Evolutionary conservation across 192 early-diverging fungal genomes (phyloP), one percentile per base, ranked within the genome.

Genomic region (Lobosporangium transversale): DNA sequence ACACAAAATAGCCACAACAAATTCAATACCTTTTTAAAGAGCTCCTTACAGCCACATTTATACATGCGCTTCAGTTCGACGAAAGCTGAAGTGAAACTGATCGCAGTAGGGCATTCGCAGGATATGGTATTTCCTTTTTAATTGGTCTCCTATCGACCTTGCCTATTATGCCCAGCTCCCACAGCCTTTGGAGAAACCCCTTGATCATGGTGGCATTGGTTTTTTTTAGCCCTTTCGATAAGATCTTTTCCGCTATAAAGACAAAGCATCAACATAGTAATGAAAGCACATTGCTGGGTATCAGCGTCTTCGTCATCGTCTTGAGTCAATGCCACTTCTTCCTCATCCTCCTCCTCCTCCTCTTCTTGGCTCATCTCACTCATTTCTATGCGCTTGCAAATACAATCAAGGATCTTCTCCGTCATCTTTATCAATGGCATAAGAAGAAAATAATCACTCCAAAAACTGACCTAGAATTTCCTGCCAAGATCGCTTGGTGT

Each of bases 1-100:
- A n/a, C n/a, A n/a, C n/a, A n/a, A n/a, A n/a, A n/a, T n/a, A n/a
- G n/a, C n/a, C n/a, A n/a, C n/a, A n/a, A n/a, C n/a, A 20, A 3
- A 45, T 20, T 51, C 21, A 26, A n/a, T 53, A 53, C 52, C 52
- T 31, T 53, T 32, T 53, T 31, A n/a, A 33, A 27, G 9, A 53
- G 52, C 5, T 33, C 52, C 9, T 3, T 17, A 9, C 24, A 33
- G 4, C 52, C 31, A 11, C 20, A 33, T 35, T 11, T 53, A n/a
- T 53, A 53, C 30, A 53, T 31, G 30, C 33, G 30, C 31, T 53
- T 53, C 30, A 53, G 29, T 31, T 53, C 52, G 33, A 20, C 31
- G 52, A 33, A 31, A 53, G 31, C 29, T 33, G 29, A 53, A 31
- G 33, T 2, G 30, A 27, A 2, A 27, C 31, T 1, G 52, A 53